These are phyloP conservation scores for Pyrenochaeta sp. DNA, from an alignment of 2,329 filamentous ascomycete genomes.

Conservation along the genomic window DNA sequence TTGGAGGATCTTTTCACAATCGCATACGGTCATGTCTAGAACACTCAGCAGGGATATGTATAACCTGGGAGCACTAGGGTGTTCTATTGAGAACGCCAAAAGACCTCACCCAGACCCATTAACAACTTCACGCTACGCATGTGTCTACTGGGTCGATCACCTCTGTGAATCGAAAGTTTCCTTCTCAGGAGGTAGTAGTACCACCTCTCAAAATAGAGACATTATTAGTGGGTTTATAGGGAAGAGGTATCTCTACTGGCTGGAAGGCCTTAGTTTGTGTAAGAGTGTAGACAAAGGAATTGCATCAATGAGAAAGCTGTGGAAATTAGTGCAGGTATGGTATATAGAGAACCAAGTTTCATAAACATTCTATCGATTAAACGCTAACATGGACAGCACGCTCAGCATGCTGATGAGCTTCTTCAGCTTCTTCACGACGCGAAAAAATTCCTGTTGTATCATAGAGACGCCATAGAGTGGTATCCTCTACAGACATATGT, in stretches of 20 bases:
- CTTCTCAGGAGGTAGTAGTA: not conserved
- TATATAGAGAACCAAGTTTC: not conserved
- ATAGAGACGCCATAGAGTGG: slow-evolving; percentile 18
- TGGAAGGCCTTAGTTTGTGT: slow-evolving; percentile 13
- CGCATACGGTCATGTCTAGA: slow-evolving; percentile 34
- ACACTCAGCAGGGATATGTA: slow-evolving; percentile 37
- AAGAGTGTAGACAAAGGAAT: slow-evolving; percentile 9
- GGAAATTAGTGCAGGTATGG: slow-evolving; percentile 5
- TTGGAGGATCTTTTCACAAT: slow-evolving; percentile 29
- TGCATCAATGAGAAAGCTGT: slow-evolving; percentile 10
- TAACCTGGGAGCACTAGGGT: slow-evolving; percentile 18
- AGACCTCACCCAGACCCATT: slow-evolving; percentile 33
- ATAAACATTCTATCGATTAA: no score
- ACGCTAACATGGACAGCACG: no score
- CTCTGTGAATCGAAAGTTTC: slow-evolving; percentile 33
- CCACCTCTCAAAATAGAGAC: slow-evolving; percentile 1
- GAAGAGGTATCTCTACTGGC: slow-evolving; percentile 16
- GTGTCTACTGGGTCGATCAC: slow-evolving; percentile 47
- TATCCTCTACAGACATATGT: slow-evolving; percentile 32
- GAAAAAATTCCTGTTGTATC: not conserved
- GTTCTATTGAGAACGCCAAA: slow-evolving; percentile 21
- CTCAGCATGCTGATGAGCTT: no score
- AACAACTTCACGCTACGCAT: slow-evolving; percentile 30
- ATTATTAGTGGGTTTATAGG: slow-evolving; percentile 8
- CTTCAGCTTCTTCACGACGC: not conserved